These are phyloP conservation scores for Sporobolomyces roseus DNA, from an alignment of 768 basidiomycete genomes.

Conservation along the genomic window DNA sequence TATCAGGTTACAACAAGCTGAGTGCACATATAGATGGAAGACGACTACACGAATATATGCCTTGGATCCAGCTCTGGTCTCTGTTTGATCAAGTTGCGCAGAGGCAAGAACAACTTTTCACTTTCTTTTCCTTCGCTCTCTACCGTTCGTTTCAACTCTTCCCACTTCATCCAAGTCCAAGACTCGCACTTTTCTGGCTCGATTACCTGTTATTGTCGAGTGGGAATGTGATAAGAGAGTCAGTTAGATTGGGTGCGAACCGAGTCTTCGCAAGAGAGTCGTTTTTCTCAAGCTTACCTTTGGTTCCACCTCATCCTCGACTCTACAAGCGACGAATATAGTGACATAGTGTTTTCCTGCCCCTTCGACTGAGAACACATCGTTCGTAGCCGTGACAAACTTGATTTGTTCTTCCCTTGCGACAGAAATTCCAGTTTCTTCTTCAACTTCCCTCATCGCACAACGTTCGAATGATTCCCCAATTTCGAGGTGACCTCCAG, in stretches of 20 bases:
- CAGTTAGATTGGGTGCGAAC: no score
- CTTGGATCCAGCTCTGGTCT: constrained; percentile 10
- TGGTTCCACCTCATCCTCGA: constrained; percentile 1
- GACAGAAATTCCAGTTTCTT: constrained; percentile 35
- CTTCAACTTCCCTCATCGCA: constrained; percentile 30
- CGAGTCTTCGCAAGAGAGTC: no score
- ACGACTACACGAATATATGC: background rate
- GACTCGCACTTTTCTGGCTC: constrained; percentile 35
- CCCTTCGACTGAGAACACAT: constrained; percentile 8
- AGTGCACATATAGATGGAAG: no score
- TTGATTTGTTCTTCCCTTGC: background rate
- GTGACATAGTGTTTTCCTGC: constrained; percentile 40
- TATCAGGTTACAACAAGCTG: no score
- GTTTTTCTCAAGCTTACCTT: no score
- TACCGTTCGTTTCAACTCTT: constrained; percentile 4
- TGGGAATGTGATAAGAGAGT: background rate
- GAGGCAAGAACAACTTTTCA: constrained; percentile 21
- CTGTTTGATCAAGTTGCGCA: constrained; percentile 19
- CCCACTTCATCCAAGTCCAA: constrained; percentile 34
- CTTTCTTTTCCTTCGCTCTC: background rate
- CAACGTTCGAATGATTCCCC: constrained; percentile 33
- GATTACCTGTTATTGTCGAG: constrained; percentile 32
- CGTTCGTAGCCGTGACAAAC: constrained; percentile 37
- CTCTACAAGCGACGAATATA: constrained; percentile 10
- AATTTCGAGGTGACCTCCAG: constrained; percentile 39